A percentile compares a stretch with the other conserved stretches of the same genome.
These are phyloP conservation scores for Cystofilobasidium ferigula DNA, from an alignment of 768 basidiomycete genomes.

Conservation along the genomic window DNA sequence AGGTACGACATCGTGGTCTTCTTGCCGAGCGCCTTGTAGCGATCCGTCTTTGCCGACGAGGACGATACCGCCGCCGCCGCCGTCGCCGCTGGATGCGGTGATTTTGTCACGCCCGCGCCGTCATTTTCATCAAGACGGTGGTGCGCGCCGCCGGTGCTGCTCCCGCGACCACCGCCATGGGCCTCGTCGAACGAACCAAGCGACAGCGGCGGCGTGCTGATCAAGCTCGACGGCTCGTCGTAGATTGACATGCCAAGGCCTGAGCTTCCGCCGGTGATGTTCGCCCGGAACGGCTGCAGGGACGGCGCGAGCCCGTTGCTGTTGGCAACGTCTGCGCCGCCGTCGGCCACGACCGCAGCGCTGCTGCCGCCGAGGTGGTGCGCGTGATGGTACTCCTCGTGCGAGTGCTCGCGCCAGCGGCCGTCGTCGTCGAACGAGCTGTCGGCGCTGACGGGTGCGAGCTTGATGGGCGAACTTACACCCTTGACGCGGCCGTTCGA, in stretches of 20 bases:
- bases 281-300: not conserved
- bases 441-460: not conserved
- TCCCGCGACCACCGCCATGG: too few relatives aligned
- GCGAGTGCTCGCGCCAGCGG: not conserved
- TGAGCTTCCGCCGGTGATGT: not conserved
- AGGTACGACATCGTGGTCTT: not conserved
- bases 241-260: not conserved
- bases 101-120: not conserved
- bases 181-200: not conserved
- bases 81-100: not conserved
- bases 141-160: too few relatives aligned
- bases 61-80: not conserved
- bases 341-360: constrained; percentile 1
- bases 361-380: not conserved
- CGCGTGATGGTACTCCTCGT: not conserved
- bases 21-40: constrained; percentile 30
- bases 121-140: too few relatives aligned
- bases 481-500: not conserved
- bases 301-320: not conserved
- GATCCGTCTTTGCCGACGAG: constrained; percentile 23
- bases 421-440: not conserved
- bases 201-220: not conserved
- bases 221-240: not conserved
- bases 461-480: constrained; percentile 1
- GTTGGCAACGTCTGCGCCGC: not conserved